Base-by-base conservation (phyloP, 257 asterid species). In the Galeopsis tetrahit region DNA sequence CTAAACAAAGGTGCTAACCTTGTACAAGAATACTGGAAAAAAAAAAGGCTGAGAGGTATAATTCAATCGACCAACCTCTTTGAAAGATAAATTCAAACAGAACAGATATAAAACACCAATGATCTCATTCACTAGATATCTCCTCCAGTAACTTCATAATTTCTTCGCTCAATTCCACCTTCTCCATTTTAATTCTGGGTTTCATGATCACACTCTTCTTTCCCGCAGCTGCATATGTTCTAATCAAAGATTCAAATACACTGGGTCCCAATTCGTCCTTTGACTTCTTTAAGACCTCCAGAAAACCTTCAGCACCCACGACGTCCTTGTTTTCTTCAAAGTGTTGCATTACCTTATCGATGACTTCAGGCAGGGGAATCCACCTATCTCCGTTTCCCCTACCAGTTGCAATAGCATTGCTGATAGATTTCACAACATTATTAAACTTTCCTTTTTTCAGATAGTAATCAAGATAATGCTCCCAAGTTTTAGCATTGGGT, bases 401-500 rank as follows among this genome's bases (percentile, higher is more conserved):
- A 67, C 95, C 97, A 21, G 76, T 78, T 62, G 87, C 63, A 77
- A 90, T 77, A 35, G 97, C 96, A 14, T 81, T 80, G 46, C 78
- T 76, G 3, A 90, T 39, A 73, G 96, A 89, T 15, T 84, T 84
- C 71, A 87, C 83, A 10, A 82, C 96, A 61, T 88, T 70, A 68
- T 82, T 82, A 14, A 82, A 79, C 65, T 88, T 83, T 43, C 86
- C 87, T 35, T 85, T 88, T 70, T 85, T 77, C 75, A 90, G 78
- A 74, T 88, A 77, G 77, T 90, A 92, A 9, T 86, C 91, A 44
- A 92, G 80, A 75, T 84, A 90, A 61, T 84, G 89, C 85, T 92
- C 97, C 96, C 96, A 95, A 6, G 97, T 91, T 81, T 87, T 95
- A 35, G 94, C 87, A 77, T 95, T 95, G 56, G 92, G 85, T 76